phyloP scores from a whole-genome alignment of 2,329 filamentous ascomycete genomes.

The Huntiella savannae region DNA sequence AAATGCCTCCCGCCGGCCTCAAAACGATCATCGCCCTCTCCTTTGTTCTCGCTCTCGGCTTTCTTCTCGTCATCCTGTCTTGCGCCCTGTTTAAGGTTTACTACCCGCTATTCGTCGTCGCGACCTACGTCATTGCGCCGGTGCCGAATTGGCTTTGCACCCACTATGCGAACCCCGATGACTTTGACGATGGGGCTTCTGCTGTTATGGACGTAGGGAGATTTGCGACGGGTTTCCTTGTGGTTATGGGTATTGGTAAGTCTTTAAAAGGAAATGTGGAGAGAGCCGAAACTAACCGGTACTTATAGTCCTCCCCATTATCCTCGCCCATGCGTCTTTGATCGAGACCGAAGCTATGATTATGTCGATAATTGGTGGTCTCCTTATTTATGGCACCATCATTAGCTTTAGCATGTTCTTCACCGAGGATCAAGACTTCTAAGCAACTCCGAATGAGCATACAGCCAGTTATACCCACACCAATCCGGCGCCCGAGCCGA shows the following conservation, averaged over 20 bases:
- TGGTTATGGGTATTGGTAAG: conserved; percentile 92
- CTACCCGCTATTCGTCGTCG: conserved; percentile 86
- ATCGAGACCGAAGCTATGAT: conserved; percentile 74
- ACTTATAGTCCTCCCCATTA: conserved; percentile 55
- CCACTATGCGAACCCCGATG: conserved; percentile 77
- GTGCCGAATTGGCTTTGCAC: conserved; percentile 92
- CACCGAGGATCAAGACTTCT: conserved; percentile 94
- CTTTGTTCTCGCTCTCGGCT: conserved; percentile 96
- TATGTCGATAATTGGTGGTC: conserved; percentile 83
- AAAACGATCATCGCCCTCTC: conserved; percentile 98
- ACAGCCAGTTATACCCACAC: too few relatives aligned
- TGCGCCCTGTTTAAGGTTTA: conserved; percentile 90
- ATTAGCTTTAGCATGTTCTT: conserved; percentile 98
- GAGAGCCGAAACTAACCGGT: background rate
- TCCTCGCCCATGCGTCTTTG: conserved; percentile 71
- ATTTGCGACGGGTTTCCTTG: conserved; percentile 87
- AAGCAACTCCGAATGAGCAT: conserved; percentile 14
- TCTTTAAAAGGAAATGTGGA: conserved; percentile 14
- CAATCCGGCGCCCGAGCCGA: too few relatives aligned
- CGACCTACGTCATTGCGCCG: conserved; percentile 82
- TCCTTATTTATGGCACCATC: conserved; percentile 94
- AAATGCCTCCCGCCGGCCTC: conserved; percentile 60
- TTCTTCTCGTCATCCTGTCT: conserved; percentile 95
- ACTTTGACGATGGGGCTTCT: conserved; percentile 71
- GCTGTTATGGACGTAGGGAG: conserved; percentile 82